Evolutionary conservation across 2,329 filamentous ascomycete genomes (phyloP).

Genomic region (Metarhizium rileyi): DNA sequence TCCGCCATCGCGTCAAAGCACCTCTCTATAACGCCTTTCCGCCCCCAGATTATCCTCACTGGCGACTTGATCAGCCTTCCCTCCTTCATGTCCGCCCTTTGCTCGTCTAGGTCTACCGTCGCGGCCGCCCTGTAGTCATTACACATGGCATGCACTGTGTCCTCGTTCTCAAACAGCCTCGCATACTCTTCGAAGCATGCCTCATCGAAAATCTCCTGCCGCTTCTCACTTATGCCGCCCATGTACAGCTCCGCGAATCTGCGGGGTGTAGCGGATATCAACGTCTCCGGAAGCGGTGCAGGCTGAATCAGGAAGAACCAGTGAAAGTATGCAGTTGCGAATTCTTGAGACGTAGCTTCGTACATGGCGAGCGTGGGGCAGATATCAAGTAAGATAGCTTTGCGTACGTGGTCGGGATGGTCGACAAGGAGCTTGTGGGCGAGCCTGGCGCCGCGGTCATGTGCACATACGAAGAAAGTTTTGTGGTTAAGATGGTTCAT

Average conservation of each 20-base stretch:
- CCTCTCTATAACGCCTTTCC: constrained; percentile 36
- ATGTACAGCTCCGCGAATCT: constrained; percentile 33
- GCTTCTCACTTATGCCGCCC: constrained; percentile 28
- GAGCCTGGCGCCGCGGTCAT: constrained; percentile 48
- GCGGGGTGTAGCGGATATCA: constrained; percentile 28
- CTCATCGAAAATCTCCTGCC: constrained; percentile 22
- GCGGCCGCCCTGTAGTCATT: constrained; percentile 47
- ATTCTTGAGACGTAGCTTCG: constrained; percentile 27
- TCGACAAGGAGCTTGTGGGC: constrained; percentile 44
- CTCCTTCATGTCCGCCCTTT: constrained; percentile 31
- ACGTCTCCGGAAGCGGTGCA: constrained; percentile 38
- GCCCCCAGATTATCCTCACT: constrained; percentile 41
- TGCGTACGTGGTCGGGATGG: constrained; percentile 29
- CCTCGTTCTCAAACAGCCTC: constrained; percentile 28
- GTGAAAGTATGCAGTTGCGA: constrained; percentile 44
- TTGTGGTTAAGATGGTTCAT: constrained; percentile 33
- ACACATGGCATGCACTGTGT: constrained; percentile 37
- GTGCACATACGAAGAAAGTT: constrained; percentile 39
- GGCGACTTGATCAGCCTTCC: constrained; percentile 36
- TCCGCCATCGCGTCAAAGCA: constrained; percentile 38
- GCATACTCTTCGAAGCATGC: constrained; percentile 31
- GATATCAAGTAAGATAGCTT: constrained; percentile 40
- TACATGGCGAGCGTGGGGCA: constrained; percentile 47
- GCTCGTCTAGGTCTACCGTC: constrained; percentile 41
- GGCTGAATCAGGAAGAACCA: constrained; percentile 50